Conservation (phyloP, 108 stramenopile genomes). For the Cyclostephanos tholiformis region DNA sequence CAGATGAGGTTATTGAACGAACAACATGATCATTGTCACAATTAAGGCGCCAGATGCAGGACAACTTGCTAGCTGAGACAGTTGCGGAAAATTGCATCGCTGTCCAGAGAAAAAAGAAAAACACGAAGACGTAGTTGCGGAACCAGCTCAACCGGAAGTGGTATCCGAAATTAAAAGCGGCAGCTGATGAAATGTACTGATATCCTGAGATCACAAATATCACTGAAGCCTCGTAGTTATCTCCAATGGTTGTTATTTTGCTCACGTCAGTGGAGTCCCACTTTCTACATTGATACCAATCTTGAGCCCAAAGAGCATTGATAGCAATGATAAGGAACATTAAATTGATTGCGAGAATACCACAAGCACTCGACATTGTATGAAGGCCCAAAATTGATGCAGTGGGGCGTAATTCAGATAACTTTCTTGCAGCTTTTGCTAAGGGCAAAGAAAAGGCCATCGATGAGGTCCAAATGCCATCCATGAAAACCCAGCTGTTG, state of each 20-base stretch:
- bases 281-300: conserved; percentile 68
- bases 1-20: conserved; percentile 26
- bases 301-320: conserved; percentile 46
- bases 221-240: conserved; percentile 51
- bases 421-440: conserved; percentile 45
- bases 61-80: conserved; percentile 42
- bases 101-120: conserved; percentile 28
- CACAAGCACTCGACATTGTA: conserved; percentile 54
- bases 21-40: conserved; percentile 60
- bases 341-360: conserved; percentile 62
- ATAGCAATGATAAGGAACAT: conserved; percentile 50
- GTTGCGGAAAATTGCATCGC: conserved; percentile 38
- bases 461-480: conserved; percentile 64
- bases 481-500: conserved; percentile 51
- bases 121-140: conserved; percentile 56
- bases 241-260: conserved; percentile 51
- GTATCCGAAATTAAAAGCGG: conserved; percentile 65
- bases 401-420: conserved; percentile 64
- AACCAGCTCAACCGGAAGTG: conserved; percentile 37
- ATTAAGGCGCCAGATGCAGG: conserved; percentile 64
- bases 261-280: conserved; percentile 58
- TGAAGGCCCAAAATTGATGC: conserved; percentile 63
- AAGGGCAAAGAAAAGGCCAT: conserved; percentile 69
- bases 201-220: conserved; percentile 61
- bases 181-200: conserved; percentile 61